Percentiles rank a stretch among this genome's conserved stretches.
Conservation (phyloP, 768 basidiomycete genomes). For the Suillus luteus region DNA sequence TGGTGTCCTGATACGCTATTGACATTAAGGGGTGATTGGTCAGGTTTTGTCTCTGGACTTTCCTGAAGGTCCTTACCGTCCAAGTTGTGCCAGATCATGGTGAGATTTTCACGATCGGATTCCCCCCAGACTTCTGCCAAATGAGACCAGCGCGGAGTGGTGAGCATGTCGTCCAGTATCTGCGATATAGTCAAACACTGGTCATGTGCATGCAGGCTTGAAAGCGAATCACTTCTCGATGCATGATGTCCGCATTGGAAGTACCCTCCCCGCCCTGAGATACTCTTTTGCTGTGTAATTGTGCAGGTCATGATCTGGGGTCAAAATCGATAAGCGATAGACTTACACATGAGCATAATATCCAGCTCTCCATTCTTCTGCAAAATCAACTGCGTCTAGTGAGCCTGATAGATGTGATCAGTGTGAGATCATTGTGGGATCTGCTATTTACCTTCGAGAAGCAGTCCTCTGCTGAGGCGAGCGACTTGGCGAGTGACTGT, state of each 20-base stretch:
- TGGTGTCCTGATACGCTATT: slow-evolving; percentile 59
- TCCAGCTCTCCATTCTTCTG: slow-evolving; percentile 56
- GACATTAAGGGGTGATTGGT: neutral
- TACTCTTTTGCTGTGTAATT: slow-evolving; percentile 42
- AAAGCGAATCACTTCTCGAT: slow-evolving; percentile 45
- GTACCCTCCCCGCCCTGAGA: slow-evolving; percentile 49
- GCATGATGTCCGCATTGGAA: slow-evolving; percentile 54
- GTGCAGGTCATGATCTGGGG: neutral
- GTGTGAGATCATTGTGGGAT: neutral
- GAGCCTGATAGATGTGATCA: slow-evolving; percentile 16
- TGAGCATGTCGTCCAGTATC: slow-evolving; percentile 61
- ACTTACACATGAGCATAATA: slow-evolving; percentile 39
- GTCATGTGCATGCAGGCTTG: neutral
- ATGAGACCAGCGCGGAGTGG: slow-evolving; percentile 48
- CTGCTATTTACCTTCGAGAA: slow-evolving; percentile 21
- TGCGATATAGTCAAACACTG: slow-evolving; percentile 23
- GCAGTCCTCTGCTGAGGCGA: slow-evolving; percentile 15
- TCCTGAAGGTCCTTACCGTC: slow-evolving; percentile 39
- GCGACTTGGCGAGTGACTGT: slow-evolving; percentile 25
- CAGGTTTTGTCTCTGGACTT: too few species aligned
- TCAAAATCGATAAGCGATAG: neutral
- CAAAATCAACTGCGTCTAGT: slow-evolving; percentile 40
- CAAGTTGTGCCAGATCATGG: slow-evolving; percentile 61
- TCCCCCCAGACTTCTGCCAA: slow-evolving; percentile 50
- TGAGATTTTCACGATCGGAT: slow-evolving; percentile 44